Conservation (phyloP, 2,329 filamentous ascomycete genomes). For the Sclerotinia subarctica region DNA sequence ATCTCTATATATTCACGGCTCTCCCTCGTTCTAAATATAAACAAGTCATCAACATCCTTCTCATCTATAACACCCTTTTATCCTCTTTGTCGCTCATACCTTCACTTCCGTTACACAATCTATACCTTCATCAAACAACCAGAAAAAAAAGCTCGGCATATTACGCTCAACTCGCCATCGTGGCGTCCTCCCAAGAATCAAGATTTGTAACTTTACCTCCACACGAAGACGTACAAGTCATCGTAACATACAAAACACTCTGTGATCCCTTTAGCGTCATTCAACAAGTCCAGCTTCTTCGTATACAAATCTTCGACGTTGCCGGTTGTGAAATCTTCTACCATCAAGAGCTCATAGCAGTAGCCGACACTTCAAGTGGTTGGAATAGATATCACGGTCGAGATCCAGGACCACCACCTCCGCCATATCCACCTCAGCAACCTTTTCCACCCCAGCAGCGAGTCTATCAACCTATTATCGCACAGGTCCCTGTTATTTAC, state of each 20-base stretch:
- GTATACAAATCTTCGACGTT: constrained; percentile 26
- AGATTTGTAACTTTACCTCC: constrained; percentile 20
- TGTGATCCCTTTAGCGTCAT: constrained; percentile 22
- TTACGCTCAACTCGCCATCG: constrained; percentile 14
- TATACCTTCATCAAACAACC: neutral
- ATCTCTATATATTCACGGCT: neutral
- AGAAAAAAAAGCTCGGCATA: neutral
- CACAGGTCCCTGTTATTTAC: neutral
- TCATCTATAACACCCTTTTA: neutral
- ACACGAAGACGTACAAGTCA: constrained; percentile 23
- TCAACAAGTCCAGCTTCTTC: constrained; percentile 24
- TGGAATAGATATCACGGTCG: constrained; percentile 29
- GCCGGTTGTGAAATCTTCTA: constrained; percentile 23
- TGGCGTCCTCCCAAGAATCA: constrained; percentile 27
- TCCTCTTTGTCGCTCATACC: neutral
- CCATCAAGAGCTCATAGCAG: constrained; percentile 24
- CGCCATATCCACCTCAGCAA: constrained; percentile 14
- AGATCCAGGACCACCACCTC: constrained; percentile 29
- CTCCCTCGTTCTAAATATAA: neutral
- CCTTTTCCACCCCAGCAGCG: neutral
- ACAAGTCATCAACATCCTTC: neutral
- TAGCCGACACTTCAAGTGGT: constrained; percentile 21
- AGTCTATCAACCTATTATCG: neutral
- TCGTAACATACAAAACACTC: constrained; percentile 25
- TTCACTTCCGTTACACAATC: neutral